These are phyloP conservation scores for Claviceps sp. DNA, from an alignment of 2,329 filamentous ascomycete species.

Conservation along the genomic window DNA sequence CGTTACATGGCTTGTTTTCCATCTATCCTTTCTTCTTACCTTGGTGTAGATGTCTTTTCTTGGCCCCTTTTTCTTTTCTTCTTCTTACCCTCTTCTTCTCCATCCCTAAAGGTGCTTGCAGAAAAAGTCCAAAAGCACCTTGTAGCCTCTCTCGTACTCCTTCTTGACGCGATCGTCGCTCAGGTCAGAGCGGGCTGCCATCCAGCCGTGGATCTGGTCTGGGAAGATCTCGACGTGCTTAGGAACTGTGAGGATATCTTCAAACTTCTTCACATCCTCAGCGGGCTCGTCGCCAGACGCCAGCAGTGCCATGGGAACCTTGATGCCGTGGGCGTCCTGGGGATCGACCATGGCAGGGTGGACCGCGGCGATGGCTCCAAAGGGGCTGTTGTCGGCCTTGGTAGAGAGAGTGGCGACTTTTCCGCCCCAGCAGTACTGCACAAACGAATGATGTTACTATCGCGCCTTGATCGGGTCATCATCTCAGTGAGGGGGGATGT, in stretches of 20 bases:
- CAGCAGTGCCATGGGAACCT: constrained; percentile 47
- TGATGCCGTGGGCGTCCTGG: constrained; percentile 45
- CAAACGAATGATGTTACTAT: neutral
- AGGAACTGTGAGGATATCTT: constrained; percentile 36
- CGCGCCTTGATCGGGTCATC: neutral
- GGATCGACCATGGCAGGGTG: constrained; percentile 54
- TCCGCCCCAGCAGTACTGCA: constrained; percentile 56
- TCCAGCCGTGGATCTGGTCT: constrained; percentile 62
- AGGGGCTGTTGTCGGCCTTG: constrained; percentile 38
- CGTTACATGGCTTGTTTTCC: too few relatives aligned
- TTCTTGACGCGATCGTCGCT: constrained; percentile 41
- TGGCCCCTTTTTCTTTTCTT: neutral
- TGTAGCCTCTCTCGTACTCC: constrained; percentile 50
- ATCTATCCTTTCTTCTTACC: neutral
- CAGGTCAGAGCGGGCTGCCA: constrained; percentile 52
- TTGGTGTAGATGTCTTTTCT: neutral
- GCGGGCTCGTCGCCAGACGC: constrained; percentile 52
- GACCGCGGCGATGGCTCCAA: constrained; percentile 36
- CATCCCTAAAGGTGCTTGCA: constrained; percentile 29
- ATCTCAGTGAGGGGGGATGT: neutral
- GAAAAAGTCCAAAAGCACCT: constrained; percentile 45
- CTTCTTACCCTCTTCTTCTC: neutral
- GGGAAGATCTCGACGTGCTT: constrained; percentile 53
- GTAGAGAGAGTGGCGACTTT: constrained; percentile 45
- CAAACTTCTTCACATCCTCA: constrained; percentile 42